Base-by-base conservation (phyloP, 768 basidiomycete genomes). In the Lyophyllum shimeji region DNA sequence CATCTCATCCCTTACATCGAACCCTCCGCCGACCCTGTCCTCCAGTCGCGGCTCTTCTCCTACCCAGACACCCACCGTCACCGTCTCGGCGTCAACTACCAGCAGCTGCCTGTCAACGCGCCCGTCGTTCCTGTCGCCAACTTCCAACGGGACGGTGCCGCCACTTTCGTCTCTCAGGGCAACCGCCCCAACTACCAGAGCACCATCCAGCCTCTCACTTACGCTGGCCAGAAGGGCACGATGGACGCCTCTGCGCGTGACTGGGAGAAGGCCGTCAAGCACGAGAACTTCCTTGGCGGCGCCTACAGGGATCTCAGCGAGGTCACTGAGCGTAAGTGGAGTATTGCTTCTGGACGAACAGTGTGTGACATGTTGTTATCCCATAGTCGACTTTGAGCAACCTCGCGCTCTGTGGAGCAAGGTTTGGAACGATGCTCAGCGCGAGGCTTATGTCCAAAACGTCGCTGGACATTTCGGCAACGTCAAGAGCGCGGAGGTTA, bases 41-140 rank as follows among this genome's bases (percentile, higher is more conserved):
- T 98, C 60, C 95, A 98, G 69, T 89, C 90, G 20, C 91, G 95
- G 52, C 82, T 97, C 46, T 98, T 97, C 85, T 92, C 93, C 3
- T 98, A 98, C 79, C 87, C 89, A 3, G 90, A 93, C 67, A 91
- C 90, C 34, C 90, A 92, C 68, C 88, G 90, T 55, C 86, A 92
- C 74, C 88, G 90, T 67, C 86, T 92, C 29, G 90, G 90, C 34
- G 62, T 67, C 52, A 93, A 93, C 76, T 90, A 92, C 75, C 81
- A 87, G 65, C 90, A 96, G 65, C 76, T 98, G 9, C 94, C 95
- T 1, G 87, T 95, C 68, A 98, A 98, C 70, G 79, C 84, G 5
- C 89, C 93, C 0, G 67, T 89, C 47, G 76, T 73, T 50, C 89
- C 87, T 4, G 76, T 91, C 52, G 81, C 84, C 58, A 95, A 96